Conservation (phyloP, 192 early-diverging fungal species). For the Dimargaris verticillata region DNA sequence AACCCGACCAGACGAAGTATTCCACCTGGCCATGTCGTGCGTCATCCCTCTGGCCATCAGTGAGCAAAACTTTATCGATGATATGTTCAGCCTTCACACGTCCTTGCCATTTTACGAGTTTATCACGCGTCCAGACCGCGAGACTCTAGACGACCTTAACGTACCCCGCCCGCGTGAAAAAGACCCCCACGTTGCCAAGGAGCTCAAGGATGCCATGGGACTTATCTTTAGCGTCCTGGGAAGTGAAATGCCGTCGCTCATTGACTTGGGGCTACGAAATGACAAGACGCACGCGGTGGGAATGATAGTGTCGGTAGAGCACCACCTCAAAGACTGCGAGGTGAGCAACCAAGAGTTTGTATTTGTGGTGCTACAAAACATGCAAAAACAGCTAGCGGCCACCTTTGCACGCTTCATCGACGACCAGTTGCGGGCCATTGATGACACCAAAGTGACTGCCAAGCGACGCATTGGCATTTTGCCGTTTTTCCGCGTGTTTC, state of each 20-base stretch:
- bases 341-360: conserved; percentile 57
- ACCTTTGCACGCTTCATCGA: conserved; percentile 72
- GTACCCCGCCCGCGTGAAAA: conserved; percentile 3
- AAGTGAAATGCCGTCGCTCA: conserved; percentile 48
- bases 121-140: not conserved
- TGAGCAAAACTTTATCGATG: conserved; percentile 84
- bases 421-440: conserved; percentile 77
- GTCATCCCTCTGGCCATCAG: conserved; percentile 51
- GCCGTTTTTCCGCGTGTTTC: conserved; percentile 78
- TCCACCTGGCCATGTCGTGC: conserved; percentile 40
- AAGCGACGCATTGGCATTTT: conserved; percentile 81
- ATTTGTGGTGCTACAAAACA: conserved; percentile 42
- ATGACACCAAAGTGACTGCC: conserved; percentile 76
- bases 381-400: conserved; percentile 41
- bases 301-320: conserved; percentile 71
- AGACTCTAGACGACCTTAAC: not conserved
- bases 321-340: conserved; percentile 43
- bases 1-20: conserved; percentile 13
- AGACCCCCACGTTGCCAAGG: conserved; percentile 17
- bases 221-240: conserved; percentile 57
- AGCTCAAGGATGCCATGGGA: conserved; percentile 59
- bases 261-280: conserved; percentile 59
- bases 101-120: conserved; percentile 9
- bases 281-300: conserved; percentile 57
- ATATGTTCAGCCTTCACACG: conserved; percentile 58